Percentiles rank a stretch among this genome's conserved stretches.
Evolutionary conservation across 768 basidiomycete genomes (phyloP).

Genomic region (Amanita thiersii): DNA sequence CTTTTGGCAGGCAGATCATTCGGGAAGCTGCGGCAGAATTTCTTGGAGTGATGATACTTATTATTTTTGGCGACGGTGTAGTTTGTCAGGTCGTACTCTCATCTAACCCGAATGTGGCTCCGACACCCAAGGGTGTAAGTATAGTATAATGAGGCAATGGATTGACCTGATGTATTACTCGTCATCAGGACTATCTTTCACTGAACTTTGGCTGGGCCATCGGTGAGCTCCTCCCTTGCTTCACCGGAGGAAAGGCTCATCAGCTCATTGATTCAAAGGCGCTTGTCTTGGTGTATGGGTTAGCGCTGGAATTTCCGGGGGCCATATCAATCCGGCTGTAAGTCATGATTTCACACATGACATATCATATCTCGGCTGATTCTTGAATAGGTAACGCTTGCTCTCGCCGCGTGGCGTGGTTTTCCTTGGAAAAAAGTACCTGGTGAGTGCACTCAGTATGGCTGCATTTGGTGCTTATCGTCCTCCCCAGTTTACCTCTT

Average conservation of each 20-base stretch:
- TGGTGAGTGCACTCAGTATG: slow-evolving; percentile 12
- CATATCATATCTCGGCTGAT: slow-evolving; percentile 3
- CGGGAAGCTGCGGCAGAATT: slow-evolving; percentile 44
- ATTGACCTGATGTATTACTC: not conserved
- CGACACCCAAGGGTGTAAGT: slow-evolving; percentile 39
- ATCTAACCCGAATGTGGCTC: slow-evolving; percentile 26
- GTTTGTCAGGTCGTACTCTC: slow-evolving; percentile 44
- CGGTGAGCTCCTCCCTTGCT: slow-evolving; percentile 18
- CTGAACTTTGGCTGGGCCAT: slow-evolving; percentile 36
- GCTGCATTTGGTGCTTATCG: not conserved
- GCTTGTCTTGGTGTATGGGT: slow-evolving; percentile 41
- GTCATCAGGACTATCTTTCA: slow-evolving; percentile 29
- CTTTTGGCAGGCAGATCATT: slow-evolving; percentile 18
- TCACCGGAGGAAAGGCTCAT: not conserved
- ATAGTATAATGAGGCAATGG: not conserved
- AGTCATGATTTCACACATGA: slow-evolving; percentile 14
- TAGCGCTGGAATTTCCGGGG: slow-evolving; percentile 39
- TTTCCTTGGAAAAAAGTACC: slow-evolving; percentile 73
- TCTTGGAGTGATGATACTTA: slow-evolving; percentile 42
- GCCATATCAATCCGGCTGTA: slow-evolving; percentile 35
- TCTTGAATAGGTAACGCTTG: slow-evolving; percentile 44
- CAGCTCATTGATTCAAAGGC: slow-evolving; percentile 18
- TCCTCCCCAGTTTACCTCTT: slow-evolving; percentile 35
- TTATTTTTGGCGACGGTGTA: slow-evolving; percentile 43
- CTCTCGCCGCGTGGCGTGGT: slow-evolving; percentile 51